phyloP scores from a whole-genome alignment of 2,329 filamentous ascomycete species.

The Daldinia sp. region DNA sequence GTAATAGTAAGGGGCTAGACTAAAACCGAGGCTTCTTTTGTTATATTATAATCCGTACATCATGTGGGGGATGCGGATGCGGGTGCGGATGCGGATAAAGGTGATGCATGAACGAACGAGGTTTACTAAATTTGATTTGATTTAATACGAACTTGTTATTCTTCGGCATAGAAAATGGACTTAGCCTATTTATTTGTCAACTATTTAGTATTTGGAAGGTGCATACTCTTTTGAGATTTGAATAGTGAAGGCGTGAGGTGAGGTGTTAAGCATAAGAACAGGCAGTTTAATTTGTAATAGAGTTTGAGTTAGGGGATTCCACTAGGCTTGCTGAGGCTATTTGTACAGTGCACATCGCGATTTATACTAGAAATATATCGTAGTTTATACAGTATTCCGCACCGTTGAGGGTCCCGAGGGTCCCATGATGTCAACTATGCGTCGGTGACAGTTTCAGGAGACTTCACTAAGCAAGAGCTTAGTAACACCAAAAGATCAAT shows the following conservation, averaged over 20 bases:
- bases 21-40: too few species aligned
- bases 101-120: neutral
- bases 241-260: neutral
- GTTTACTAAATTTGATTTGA: neutral
- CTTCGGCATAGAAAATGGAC: neutral
- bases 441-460: slow-evolving; percentile 13
- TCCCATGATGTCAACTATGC: slow-evolving; percentile 27
- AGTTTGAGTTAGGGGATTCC: neutral
- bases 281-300: neutral
- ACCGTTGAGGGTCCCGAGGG: neutral
- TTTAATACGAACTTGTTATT: neutral
- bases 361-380: neutral
- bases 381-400: neutral
- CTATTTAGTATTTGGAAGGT: neutral
- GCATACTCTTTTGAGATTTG: neutral
- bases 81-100: neutral
- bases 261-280: neutral
- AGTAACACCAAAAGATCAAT: slow-evolving; percentile 2
- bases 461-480: slow-evolving; percentile 11
- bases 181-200: neutral
- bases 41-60: too few species aligned
- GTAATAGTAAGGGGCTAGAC: too few species aligned
- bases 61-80: too few species aligned
- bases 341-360: neutral
- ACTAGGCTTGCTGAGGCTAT: neutral